Evolutionary conservation across 2,329 filamentous ascomycete species (phyloP).

Genomic region (Zalaria obscura): DNA sequence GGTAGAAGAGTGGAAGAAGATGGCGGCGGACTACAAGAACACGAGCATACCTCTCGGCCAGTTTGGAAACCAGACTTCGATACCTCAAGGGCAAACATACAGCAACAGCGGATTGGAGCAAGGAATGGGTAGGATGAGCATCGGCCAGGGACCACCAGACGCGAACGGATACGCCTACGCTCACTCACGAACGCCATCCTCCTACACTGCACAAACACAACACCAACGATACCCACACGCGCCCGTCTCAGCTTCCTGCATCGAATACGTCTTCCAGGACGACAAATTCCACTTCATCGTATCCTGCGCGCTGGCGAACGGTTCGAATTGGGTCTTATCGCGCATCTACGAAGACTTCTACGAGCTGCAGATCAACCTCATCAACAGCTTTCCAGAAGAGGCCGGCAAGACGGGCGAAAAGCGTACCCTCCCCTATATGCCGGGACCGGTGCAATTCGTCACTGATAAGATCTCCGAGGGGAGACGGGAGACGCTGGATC

Average conservation of each 20-base stretch:
- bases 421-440: constrained; percentile 89
- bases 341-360: constrained; percentile 98
- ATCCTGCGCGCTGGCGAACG: constrained; percentile 79
- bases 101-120: constrained; percentile 24
- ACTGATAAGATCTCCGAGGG: constrained; percentile 96
- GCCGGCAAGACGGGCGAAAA: constrained; percentile 68
- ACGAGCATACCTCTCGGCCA: constrained; percentile 94
- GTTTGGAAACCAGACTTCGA: constrained; percentile 30
- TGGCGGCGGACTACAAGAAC: constrained; percentile 98
- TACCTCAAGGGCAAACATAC: not conserved
- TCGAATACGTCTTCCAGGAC: constrained; percentile 87
- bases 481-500: constrained; percentile 79
- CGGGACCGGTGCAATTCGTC: constrained; percentile 90
- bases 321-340: constrained; percentile 80
- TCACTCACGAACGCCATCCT: constrained; percentile 16
- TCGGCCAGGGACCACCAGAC: constrained; percentile 38
- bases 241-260: constrained; percentile 72
- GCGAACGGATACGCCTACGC: constrained; percentile 11
- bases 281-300: constrained; percentile 99
- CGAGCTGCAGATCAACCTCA: constrained; percentile 90
- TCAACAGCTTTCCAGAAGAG: constrained; percentile 83
- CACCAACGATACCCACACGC: constrained; percentile 41
- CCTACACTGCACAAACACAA: constrained; percentile 20
- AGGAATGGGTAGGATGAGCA: constrained; percentile 62
- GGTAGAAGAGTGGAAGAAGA: constrained; percentile 99